Evolutionary conservation across 202 grass and related monocot genomes (phyloP).

Genomic region (Zoysia matrella): DNA sequence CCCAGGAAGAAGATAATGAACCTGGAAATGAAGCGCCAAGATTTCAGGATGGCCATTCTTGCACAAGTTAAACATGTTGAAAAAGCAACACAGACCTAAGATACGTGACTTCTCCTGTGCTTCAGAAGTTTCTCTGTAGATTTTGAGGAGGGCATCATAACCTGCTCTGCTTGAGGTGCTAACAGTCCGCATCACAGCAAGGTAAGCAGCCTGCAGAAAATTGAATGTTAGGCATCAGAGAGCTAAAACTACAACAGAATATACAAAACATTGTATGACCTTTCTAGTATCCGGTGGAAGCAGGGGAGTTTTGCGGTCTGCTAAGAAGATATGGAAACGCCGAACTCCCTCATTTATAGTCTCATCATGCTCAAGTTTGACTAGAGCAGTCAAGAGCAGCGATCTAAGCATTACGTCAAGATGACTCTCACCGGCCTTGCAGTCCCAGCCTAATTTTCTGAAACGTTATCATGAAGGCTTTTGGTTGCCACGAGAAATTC

Average conservation of each 20-base stretch:
- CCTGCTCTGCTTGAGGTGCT: slow-evolving; percentile 58
- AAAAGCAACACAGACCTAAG: slow-evolving; percentile 57
- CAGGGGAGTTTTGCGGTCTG: slow-evolving; percentile 63
- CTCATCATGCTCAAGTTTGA: no score
- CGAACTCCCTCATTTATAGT: no score
- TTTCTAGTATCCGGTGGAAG: slow-evolving; percentile 88
- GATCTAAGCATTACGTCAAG: no score
- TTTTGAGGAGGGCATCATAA: slow-evolving; percentile 79
- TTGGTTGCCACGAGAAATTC: neutral
- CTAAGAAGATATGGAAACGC: slow-evolving; percentile 73
- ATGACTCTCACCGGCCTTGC: slow-evolving; percentile 72
- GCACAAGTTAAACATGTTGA: slow-evolving; percentile 15
- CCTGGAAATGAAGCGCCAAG: slow-evolving; percentile 56
- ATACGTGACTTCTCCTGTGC: slow-evolving; percentile 78
- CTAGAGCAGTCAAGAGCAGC: no score
- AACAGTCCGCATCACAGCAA: slow-evolving; percentile 77
- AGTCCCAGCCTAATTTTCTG: slow-evolving; percentile 91
- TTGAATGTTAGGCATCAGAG: slow-evolving; percentile 26
- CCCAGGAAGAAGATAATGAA: slow-evolving; percentile 62
- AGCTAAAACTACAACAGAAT: slow-evolving; percentile 14
- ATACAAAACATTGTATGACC: slow-evolving; percentile 46
- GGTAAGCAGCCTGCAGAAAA: slow-evolving; percentile 78
- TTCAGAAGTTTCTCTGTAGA: slow-evolving; percentile 80
- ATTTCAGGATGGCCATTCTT: neutral
- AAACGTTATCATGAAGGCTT: slow-evolving; percentile 41